Percentiles rank a stretch among this genome's conserved stretches.
These are phyloP conservation scores for Vanrija pseudolonga DNA, from an alignment of 1,284 basidiomycete species.

Conservation along the genomic window DNA sequence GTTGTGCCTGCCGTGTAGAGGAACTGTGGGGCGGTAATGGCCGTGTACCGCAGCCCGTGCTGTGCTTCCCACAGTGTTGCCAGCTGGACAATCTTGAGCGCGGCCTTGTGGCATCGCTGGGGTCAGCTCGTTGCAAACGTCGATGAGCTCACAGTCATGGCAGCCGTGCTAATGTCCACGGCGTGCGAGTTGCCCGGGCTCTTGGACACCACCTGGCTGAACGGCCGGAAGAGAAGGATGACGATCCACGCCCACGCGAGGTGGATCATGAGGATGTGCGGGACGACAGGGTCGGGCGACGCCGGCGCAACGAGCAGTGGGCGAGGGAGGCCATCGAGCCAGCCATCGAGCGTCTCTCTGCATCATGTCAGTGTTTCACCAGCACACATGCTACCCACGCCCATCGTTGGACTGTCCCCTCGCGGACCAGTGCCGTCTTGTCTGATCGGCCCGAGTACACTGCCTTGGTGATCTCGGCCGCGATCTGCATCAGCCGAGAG, in stretches of 20 bases:
- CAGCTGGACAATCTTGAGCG: conserved; percentile 61
- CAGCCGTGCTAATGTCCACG: conserved; percentile 1
- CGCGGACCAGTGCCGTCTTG: conserved; percentile 7
- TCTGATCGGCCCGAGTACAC: conserved; percentile 5
- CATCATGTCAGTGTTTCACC: neutral
- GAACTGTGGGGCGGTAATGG: conserved; percentile 62
- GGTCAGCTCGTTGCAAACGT: conserved; percentile 47
- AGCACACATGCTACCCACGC: neutral
- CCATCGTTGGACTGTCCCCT: conserved; percentile 3
- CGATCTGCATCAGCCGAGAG: conserved; percentile 3
- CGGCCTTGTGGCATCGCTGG: conserved; percentile 60
- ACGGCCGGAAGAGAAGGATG: conserved; percentile 63
- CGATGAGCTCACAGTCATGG: conserved; percentile 15
- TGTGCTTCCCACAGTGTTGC: conserved; percentile 57
- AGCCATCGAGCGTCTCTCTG: conserved; percentile 55
- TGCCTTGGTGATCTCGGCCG: conserved; percentile 4
- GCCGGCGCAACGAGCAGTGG: conserved; percentile 54
- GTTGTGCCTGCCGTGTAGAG: conserved; percentile 63
- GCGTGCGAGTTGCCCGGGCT: neutral
- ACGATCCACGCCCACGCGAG: conserved; percentile 62
- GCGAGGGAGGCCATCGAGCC: conserved; percentile 58
- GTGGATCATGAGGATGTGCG: conserved; percentile 63
- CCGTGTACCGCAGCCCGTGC: conserved; percentile 60
- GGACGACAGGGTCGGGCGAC: conserved; percentile 54
- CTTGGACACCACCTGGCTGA: conserved; percentile 28